phyloP scores from a whole-genome alignment of 2,329 filamentous ascomycete genomes.

The Pseudopithomyces maydicus region DNA sequence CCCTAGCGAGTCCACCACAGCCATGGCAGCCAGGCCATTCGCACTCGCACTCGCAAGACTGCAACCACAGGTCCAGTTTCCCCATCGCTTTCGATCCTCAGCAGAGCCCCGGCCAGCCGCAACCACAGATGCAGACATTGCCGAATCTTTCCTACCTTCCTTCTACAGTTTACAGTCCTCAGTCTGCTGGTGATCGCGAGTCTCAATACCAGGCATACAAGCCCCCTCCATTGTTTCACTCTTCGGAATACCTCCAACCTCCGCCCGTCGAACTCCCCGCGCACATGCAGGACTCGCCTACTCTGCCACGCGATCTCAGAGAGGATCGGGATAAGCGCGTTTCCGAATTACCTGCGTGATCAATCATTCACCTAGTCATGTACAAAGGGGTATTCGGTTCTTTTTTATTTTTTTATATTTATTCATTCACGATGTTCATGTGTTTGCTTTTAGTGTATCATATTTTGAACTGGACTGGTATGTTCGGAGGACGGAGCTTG shows the following conservation, averaged over 20 bases:
- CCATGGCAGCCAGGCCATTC: neutral
- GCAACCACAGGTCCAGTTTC: constrained; percentile 1
- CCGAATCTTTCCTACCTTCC: constrained; percentile 12
- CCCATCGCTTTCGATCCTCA: neutral
- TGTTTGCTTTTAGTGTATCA: neutral
- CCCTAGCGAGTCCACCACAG: neutral
- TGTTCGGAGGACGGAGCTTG: neutral
- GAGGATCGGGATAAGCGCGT: constrained; percentile 11
- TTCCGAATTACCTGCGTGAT: constrained; percentile 22
- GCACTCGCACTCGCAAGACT: constrained; percentile 10
- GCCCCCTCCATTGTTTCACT: neutral
- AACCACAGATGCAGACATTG: neutral
- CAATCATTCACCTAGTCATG: neutral
- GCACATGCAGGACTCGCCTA: constrained; percentile 13
- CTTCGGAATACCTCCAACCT: constrained; percentile 9
- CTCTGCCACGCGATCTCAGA: constrained; percentile 8
- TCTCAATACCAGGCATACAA: constrained; percentile 4
- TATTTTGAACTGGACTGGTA: neutral
- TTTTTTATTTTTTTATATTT: neutral
- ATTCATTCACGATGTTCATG: neutral
- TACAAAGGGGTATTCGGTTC: neutral
- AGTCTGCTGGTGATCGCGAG: neutral
- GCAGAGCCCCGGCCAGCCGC: neutral
- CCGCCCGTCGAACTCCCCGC: constrained; percentile 13
- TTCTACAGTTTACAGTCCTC: constrained; percentile 9